Percentiles rank a stretch among this genome's conserved stretches.
Evolutionary conservation across 495 filamentous ascomycete genomes (phyloP).

Genomic region (Pyrenopolyporus hunteri): DNA sequence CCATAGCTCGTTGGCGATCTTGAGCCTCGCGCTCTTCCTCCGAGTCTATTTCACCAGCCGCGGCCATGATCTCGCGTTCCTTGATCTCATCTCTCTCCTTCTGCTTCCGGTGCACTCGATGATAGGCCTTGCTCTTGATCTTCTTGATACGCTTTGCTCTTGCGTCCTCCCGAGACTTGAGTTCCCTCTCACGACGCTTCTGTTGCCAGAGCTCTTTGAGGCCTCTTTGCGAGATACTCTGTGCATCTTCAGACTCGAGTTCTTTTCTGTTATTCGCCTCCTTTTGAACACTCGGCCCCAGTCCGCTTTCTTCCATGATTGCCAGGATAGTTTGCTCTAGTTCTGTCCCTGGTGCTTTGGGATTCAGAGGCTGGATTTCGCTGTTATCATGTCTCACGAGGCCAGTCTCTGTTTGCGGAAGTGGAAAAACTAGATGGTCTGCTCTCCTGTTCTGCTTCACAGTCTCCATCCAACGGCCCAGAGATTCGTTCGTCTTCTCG

Average conservation of each 20-base stretch:
- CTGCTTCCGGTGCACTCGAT: constrained; percentile 89
- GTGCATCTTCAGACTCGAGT: constrained; percentile 69
- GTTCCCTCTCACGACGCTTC: constrained; percentile 78
- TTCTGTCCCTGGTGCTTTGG: constrained; percentile 70
- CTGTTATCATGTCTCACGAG: constrained; percentile 49
- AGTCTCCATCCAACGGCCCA: constrained; percentile 90
- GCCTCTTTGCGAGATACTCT: constrained; percentile 69
- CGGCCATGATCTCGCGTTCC: constrained; percentile 69
- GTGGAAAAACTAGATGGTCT: constrained; percentile 90
- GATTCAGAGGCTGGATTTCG: constrained; percentile 60
- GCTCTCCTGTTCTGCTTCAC: constrained; percentile 92
- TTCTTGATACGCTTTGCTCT: constrained; percentile 93
- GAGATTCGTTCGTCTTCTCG: constrained; percentile 86
- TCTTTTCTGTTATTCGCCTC: constrained; percentile 65
- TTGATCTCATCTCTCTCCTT: constrained; percentile 72
- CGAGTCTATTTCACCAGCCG: constrained; percentile 66
- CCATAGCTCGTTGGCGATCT: constrained; percentile 81
- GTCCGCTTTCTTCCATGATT: constrained; percentile 87
- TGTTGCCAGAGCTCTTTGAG: constrained; percentile 75
- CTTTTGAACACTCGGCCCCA: constrained; percentile 57
- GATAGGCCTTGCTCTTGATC: constrained; percentile 95
- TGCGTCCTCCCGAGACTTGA: constrained; percentile 89
- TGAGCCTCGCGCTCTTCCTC: constrained; percentile 81
- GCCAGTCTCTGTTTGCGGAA: constrained; percentile 69
- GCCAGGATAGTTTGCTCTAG: constrained; percentile 82